Evolutionary conservation across 108 stramenopile species (phyloP).

Genomic region (Nitzschia putrida): DNA sequence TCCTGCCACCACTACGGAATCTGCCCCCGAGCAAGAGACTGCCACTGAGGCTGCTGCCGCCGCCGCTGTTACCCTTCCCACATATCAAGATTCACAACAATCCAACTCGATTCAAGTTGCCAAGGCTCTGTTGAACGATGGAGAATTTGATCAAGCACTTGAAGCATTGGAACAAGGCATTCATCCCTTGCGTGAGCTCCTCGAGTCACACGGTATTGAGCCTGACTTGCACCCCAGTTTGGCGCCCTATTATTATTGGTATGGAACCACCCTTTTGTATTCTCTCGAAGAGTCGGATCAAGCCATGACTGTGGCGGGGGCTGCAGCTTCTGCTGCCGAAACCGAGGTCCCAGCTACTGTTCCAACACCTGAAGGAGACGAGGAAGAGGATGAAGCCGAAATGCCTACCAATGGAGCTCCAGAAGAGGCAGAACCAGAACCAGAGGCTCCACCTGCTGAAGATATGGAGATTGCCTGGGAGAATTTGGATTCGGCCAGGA

Average conservation of each 20-base stretch:
- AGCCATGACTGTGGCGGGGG: slow-evolving; percentile 18
- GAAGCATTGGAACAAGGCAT: slow-evolving; percentile 46
- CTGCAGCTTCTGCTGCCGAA: slow-evolving; percentile 4
- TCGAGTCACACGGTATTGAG: slow-evolving; percentile 15
- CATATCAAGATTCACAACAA: slow-evolving; percentile 53
- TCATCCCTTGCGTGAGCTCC: neutral
- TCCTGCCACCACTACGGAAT: neutral
- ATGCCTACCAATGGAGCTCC: neutral
- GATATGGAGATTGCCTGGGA: slow-evolving; percentile 89
- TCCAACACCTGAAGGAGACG: neutral
- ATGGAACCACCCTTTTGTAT: slow-evolving; percentile 87
- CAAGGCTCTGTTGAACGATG: slow-evolving; percentile 49
- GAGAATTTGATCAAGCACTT: slow-evolving; percentile 62
- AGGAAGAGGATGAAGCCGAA: neutral
- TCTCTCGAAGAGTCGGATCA: slow-evolving; percentile 72
- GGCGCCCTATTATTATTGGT: slow-evolving; percentile 83
- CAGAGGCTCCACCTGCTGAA: slow-evolving; percentile 32
- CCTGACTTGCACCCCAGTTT: slow-evolving; percentile 58
- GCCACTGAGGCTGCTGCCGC: slow-evolving; percentile 9
- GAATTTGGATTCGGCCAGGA: slow-evolving; percentile 79
- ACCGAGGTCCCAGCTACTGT: neutral
- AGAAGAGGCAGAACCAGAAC: slow-evolving; percentile 16
- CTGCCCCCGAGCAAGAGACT: neutral
- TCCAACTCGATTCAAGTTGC: slow-evolving; percentile 46
- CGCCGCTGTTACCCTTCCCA: slow-evolving; percentile 15